Evolutionary conservation across 768 basidiomycete genomes (phyloP).

Genomic region (Pulveroboletus sp.): DNA sequence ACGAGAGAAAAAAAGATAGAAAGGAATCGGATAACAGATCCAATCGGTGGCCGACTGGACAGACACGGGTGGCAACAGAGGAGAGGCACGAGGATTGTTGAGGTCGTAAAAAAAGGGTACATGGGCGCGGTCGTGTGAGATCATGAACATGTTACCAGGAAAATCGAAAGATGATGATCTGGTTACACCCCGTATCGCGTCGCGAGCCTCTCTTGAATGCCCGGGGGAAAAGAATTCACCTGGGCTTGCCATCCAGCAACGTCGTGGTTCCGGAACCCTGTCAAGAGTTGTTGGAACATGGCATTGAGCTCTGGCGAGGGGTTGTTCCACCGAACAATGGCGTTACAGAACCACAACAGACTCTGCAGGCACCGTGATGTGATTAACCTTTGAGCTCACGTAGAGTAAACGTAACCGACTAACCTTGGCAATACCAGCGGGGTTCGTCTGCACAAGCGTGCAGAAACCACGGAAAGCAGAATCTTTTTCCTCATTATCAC

Average conservation of each 20-base stretch:
- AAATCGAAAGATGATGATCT: conserved; percentile 1
- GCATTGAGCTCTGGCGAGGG: conserved; percentile 88
- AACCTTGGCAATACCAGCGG: conserved; percentile 89
- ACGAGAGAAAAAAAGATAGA: conserved; percentile 10
- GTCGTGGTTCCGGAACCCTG: conserved; percentile 88
- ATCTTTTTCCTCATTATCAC: conserved; percentile 99
- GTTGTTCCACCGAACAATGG: conserved; percentile 91
- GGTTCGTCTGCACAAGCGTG: conserved; percentile 92
- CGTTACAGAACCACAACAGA: conserved; percentile 96
- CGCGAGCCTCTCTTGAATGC: conserved; percentile 83
- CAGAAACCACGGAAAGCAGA: conserved; percentile 98
- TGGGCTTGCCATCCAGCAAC: conserved; percentile 84
- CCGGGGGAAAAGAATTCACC: conserved; percentile 79
- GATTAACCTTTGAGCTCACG: conserved; percentile 5
- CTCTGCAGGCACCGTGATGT: conserved; percentile 48
- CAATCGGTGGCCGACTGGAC: conserved; percentile 19
- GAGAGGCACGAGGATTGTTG: conserved; percentile 9
- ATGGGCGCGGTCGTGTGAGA: conserved; percentile 11
- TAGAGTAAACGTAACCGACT: conserved; percentile 21
- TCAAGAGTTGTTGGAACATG: conserved; percentile 91
- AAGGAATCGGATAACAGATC: conserved; percentile 15
- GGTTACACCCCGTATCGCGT: conserved; percentile 81
- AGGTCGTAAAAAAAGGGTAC: conserved; percentile 16
- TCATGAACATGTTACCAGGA: conserved; percentile 10
- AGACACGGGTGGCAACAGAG: conserved; percentile 21